phyloP scores from a whole-genome alignment of 164 flowering plant genomes.

The Umbilicus rupestris region DNA sequence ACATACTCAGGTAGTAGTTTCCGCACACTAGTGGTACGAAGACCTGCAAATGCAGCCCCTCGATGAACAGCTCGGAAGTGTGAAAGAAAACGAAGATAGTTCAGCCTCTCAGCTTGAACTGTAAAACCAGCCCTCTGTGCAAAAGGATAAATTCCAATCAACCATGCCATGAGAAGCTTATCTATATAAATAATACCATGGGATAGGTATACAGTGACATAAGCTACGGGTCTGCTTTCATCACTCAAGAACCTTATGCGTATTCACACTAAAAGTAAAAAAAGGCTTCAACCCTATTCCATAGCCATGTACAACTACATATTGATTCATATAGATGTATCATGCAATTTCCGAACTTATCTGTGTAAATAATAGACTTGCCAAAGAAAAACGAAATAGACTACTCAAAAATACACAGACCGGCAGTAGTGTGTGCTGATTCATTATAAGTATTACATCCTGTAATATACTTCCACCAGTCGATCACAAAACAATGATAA shows the following conservation, averaged over 20 bases:
- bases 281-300: too few species aligned
- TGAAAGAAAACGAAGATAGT: slow-evolving; percentile 78
- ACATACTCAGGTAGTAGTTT: slow-evolving; percentile 96
- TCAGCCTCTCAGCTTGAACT: slow-evolving; percentile 82
- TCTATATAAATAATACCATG: not conserved
- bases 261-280: too few species aligned
- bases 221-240: not conserved
- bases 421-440: too few species aligned
- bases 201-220: not conserved
- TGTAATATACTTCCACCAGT: too few species aligned
- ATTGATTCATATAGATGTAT: too few species aligned
- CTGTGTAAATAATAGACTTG: too few species aligned
- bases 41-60: slow-evolving; percentile 83
- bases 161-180: not conserved
- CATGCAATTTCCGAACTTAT: too few species aligned
- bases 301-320: too few species aligned
- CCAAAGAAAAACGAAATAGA: too few species aligned
- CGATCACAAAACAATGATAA: not conserved
- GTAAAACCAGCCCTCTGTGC: slow-evolving; percentile 68
- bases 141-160: slow-evolving; percentile 10
- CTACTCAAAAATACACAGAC: too few species aligned
- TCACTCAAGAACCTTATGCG: too few species aligned
- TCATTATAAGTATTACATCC: too few species aligned
- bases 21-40: slow-evolving; percentile 88
- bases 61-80: slow-evolving; percentile 96